Percentiles rank a stretch among this genome's conserved stretches.
Conservation (phyloP, 192 early-diverging fungal species). For the Backusella westeae region DNA sequence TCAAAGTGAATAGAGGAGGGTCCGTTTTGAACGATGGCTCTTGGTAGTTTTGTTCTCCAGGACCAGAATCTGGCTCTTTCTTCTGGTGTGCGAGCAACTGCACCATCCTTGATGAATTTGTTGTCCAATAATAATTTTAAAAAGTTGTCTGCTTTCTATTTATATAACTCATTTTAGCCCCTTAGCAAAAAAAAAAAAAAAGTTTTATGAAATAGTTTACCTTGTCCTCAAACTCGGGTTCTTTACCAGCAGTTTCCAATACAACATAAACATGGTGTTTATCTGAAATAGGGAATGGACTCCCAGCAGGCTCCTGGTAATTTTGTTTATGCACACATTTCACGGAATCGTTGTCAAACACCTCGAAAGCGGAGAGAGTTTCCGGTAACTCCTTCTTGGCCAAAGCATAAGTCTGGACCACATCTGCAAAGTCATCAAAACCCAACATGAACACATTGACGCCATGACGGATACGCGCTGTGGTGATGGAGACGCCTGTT, state of each 20-base stretch:
- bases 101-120: slow-evolving; percentile 76
- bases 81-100: slow-evolving; percentile 77
- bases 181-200: not conserved
- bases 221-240: slow-evolving; percentile 88
- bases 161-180: not conserved
- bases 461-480: slow-evolving; percentile 52
- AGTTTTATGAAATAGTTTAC: not conserved
- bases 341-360: slow-evolving; percentile 82
- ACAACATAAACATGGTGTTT: slow-evolving; percentile 84
- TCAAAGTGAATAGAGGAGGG: slow-evolving; percentile 93
- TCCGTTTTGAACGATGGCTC: slow-evolving; percentile 81
- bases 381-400: slow-evolving; percentile 80
- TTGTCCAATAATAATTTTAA: slow-evolving; percentile 73
- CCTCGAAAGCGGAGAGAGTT: slow-evolving; percentile 94
- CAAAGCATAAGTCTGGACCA: slow-evolving; percentile 67
- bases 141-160: slow-evolving; percentile 65
- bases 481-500: slow-evolving; percentile 82
- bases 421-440: slow-evolving; percentile 65
- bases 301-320: slow-evolving; percentile 39
- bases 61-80: slow-evolving; percentile 72
- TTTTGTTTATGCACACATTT: slow-evolving; percentile 73
- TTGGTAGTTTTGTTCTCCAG: slow-evolving; percentile 90
- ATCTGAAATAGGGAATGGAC: slow-evolving; percentile 59
- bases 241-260: slow-evolving; percentile 89
- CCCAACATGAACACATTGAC: slow-evolving; percentile 76